A percentile compares a stretch with the other conserved stretches of the same genome.
These are phyloP conservation scores for Apiotrichum mycotoxinovorans DNA, from an alignment of 1,284 basidiomycete genomes.

Conservation along the genomic window DNA sequence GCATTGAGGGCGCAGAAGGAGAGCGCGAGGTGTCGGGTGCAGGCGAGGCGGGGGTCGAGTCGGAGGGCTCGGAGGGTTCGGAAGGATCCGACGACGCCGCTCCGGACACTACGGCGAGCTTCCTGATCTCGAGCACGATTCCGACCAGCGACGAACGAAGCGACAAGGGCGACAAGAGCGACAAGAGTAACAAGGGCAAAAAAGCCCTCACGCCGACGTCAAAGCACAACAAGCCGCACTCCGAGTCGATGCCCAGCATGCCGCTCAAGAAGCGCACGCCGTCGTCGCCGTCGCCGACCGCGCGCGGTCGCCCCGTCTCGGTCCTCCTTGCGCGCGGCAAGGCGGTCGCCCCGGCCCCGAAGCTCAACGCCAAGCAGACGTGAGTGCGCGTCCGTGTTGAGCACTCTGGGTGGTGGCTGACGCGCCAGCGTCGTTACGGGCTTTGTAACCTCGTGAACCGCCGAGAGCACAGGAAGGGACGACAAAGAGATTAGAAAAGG, in stretches of 20 bases:
- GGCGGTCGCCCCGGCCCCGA: not conserved
- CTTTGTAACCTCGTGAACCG: not conserved
- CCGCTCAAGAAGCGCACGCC: not conserved
- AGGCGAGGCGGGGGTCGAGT: too few relatives aligned
- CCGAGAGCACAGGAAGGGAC: not conserved
- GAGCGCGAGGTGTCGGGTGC: too few relatives aligned
- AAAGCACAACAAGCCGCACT: not conserved
- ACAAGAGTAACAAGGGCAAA: too few relatives aligned
- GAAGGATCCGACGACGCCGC: too few relatives aligned
- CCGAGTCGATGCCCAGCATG: not conserved
- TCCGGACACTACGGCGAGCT: too few relatives aligned
- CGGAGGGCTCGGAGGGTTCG: too few relatives aligned
- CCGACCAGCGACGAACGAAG: too few relatives aligned
- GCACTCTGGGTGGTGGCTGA: not conserved
- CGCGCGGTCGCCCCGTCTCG: not conserved
- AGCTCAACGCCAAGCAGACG: not conserved
- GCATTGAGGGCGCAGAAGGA: too few relatives aligned
- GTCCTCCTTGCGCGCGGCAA: not conserved
- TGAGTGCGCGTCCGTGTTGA: not conserved
- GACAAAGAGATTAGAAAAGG: not conserved
- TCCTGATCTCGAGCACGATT: too few relatives aligned
- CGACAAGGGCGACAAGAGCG: too few relatives aligned
- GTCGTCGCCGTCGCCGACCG: not conserved
- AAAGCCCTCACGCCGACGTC: constrained; percentile 1
- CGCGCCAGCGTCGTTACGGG: not conserved